Base-by-base conservation (phyloP, 2,329 filamentous ascomycete species). In the Cadophora malorum region DNA sequence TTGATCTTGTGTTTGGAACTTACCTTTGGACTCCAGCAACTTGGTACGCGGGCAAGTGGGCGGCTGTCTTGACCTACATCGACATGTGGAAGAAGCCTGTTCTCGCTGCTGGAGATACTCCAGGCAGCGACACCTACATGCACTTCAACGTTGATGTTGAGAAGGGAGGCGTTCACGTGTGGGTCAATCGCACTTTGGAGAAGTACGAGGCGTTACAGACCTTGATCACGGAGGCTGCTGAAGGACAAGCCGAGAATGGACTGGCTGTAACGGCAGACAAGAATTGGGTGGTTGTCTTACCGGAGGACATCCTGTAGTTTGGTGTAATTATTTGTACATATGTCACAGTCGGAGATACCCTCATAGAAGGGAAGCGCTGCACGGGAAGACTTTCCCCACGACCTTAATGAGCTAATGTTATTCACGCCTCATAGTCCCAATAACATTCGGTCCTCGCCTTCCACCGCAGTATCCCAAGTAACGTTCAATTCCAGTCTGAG, bases 1-100 rank as follows among this genome's bases (percentile, higher is more conserved):
- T 66, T 23, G 64, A 66, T 19, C 49, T 66, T 14, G 49, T 61
- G 5, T 23, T 66, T 33, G 49, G 47, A 25, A 55, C 41, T 1
- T 61, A 66, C 23, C 35, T 66, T 4, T 66, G 64, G 64, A 55
- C 64, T 4, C 64, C 64, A 28, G 56, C 64, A 8, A 66, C 64
- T 25, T 66, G 64, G 64, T 66, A 66, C 10, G 47, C 64, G 7
- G 64, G 64, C 8, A 66, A 66, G 21, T 66, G 56, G 64, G 64
- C 64, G 4, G 64, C 64, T 21, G 35, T 66, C 5, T 10, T 55
- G 58, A 66, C 64, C 16, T 66, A 66, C 28, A 49, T 66, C 41
- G 56, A 62, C 31, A 38, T 47, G 64, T 66, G 64, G 64, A 62
- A 62, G 49, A 66, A 62, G 56, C 64, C 64, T 28, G 56, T 66